Evolutionary conservation across 2,329 filamentous ascomycete species (phyloP).

Genomic region (Fusarium pseudograminearum): DNA sequence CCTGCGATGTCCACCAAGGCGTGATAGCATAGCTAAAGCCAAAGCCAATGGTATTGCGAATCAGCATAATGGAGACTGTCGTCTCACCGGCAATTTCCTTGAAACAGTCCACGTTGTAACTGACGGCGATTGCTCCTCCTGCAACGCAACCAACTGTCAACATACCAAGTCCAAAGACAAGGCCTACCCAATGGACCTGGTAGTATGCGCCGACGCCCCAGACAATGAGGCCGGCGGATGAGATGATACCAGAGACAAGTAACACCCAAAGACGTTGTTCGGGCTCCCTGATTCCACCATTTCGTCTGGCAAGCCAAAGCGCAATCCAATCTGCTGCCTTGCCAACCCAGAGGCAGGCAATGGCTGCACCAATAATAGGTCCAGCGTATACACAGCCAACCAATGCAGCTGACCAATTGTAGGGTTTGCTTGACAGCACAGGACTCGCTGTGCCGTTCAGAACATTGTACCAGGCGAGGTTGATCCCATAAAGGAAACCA

Average conservation of each 20-base stretch:
- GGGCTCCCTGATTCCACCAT: neutral
- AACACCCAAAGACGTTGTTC: slow-evolving; percentile 3
- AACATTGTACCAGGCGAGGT: slow-evolving; percentile 13
- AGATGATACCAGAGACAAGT: neutral
- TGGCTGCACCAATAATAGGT: neutral
- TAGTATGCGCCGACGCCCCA: slow-evolving; percentile 12
- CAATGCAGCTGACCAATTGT: slow-evolving; percentile 3
- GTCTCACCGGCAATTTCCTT: slow-evolving; percentile 1
- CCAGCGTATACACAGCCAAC: neutral
- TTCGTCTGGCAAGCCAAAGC: neutral
- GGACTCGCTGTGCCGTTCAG: neutral
- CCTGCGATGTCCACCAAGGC: slow-evolving; percentile 10
- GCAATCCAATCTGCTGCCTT: slow-evolving; percentile 8
- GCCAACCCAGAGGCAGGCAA: slow-evolving; percentile 3
- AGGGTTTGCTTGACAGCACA: neutral
- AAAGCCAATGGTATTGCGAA: slow-evolving; percentile 9
- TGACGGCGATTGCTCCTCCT: neutral
- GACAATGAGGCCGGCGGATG: neutral
- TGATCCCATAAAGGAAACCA: slow-evolving; percentile 3
- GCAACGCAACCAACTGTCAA: neutral
- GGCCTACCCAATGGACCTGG: neutral
- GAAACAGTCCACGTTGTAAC: slow-evolving; percentile 7
- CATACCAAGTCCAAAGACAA: slow-evolving; percentile 5
- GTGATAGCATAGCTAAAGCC: slow-evolving; percentile 9
- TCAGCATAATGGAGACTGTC: neutral